Evolutionary conservation across 1,139 yeast species (phyloP), one percentile per base, ranked within the genome.

Genomic region (Lodderomyces oxycetoniae): DNA sequence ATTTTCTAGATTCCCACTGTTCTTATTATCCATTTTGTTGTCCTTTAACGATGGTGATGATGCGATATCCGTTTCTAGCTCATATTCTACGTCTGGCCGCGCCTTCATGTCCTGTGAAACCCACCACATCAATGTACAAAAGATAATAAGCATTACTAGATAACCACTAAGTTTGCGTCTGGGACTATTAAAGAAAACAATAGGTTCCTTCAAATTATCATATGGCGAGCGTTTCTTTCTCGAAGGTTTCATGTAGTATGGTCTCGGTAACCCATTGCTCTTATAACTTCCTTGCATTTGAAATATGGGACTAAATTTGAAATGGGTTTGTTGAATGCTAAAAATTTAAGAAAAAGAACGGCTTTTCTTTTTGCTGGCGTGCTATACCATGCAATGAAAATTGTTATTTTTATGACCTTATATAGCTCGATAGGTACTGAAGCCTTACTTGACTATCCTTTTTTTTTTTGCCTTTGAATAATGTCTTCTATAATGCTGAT

Each of bases 241-340:
- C 9, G 52, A 41, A 8, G 74, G 74, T 45, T 66, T 67, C 74
- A 68, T 68, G 45, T 67, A 66, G 49, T 68, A 68, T 5, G 74
- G 74, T 40, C 74, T 53, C 20, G 74, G 74, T 39, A 68, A 57
- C 17, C 74, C 74, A 43, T 61, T 59, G 35, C 54, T 60, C 32
- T 61, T 63, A 43, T 67, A 64, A 13, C 67, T 57, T 28, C 74
- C 74, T 54, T 68, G 74, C 74, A 68, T 68, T n/a, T n/a, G n/a
- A n/a, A n/a, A n/a, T n/a, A n/a, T n/a, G n/a, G n/a, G n/a, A n/a
- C n/a, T n/a, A n/a, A n/a, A n/a, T n/a, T n/a, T n/a, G n/a, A n/a
- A n/a, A n/a, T n/a, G n/a, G n/a, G n/a, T n/a, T n/a, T n/a, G n/a
- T n/a, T n/a, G n/a, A n/a, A n/a, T n/a, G n/a, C n/a, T n/a, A n/a